Base-by-base conservation (phyloP, 805 yeast species). In the Scheffersomyces amazonensis region DNA sequence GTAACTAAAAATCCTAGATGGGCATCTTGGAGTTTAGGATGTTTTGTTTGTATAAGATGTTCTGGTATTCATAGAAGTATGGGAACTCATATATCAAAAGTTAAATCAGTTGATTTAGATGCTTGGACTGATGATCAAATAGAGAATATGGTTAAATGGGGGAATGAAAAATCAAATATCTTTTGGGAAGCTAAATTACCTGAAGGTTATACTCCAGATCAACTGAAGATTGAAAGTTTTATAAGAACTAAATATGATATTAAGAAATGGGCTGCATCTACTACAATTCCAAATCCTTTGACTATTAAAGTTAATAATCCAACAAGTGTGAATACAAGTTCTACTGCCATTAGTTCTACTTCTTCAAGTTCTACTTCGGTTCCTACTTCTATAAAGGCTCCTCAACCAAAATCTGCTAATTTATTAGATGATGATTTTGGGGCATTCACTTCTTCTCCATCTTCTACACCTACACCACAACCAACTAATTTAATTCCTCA, bases 11-110 rank as follows among this genome's bases (percentile, higher is more conserved):
- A 91, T 61, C 99, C 99, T 16, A 75, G 98, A 38, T 91, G 99
- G 99, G 96, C 98, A 9, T 83, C 95, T 15, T 91, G 97, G 96
- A 89, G 84, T 50, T 62, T 91, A 37, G 99, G 99, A 17, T 80
- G 93, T 40, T 90, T 93, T 54, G 76, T 91, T 30, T 91, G 99
- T 62, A 91, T 91, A 47, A 75, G 93, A 52, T 91, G 99, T 62
- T 90, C 97, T 1, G 99, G 99, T 1, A 85, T 91, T 45, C 99
- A 91, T 59, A 74, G 98, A 56, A 79, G 91, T 36, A 80, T 91
- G 83, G 98, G 99, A 1, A 90, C 97, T 0, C 99, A 91, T 63
- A 88, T 91, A 33, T 83, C 95, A 20, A 76, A 87, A 54, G 98
- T 93, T 35, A 87, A 93, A 56, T 84, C 95, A 5, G 95, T 91